These are phyloP conservation scores for Russula sp. DNA, from an alignment of 768 basidiomycete genomes.

Conservation along the genomic window DNA sequence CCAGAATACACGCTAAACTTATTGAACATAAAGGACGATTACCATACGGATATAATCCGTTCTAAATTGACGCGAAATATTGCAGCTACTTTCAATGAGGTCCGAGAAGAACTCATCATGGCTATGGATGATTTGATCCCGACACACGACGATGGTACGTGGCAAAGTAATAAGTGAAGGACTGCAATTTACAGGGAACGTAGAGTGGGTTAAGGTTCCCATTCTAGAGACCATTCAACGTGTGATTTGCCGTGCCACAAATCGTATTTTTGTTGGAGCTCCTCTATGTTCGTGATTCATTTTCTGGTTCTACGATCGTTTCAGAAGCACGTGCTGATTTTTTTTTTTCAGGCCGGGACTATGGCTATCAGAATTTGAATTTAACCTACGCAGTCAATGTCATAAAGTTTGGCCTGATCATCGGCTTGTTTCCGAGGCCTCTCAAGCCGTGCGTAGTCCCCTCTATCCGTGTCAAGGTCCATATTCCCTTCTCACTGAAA, in stretches of 20 bases:
- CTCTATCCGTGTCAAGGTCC: too few species aligned
- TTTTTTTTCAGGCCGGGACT: constrained; percentile 40
- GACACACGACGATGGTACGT: not conserved
- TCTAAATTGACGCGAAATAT: constrained; percentile 12
- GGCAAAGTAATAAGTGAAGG: not conserved
- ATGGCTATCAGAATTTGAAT: constrained; percentile 36
- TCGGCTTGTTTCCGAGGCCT: constrained; percentile 43
- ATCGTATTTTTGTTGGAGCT: constrained; percentile 38
- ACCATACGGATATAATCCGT: not conserved
- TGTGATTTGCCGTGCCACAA: not conserved
- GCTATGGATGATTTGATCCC: not conserved
- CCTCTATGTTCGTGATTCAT: constrained; percentile 39
- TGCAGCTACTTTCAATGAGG: constrained; percentile 1
- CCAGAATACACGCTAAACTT: not conserved
- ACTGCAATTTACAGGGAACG: not conserved
- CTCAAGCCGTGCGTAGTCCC: constrained; percentile 44
- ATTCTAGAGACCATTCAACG: constrained; percentile 31
- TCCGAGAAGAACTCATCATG: not conserved
- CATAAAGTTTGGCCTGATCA: constrained; percentile 35
- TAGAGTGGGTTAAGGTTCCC: constrained; percentile 41
- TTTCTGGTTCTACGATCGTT: not conserved
- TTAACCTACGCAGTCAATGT: constrained; percentile 40
- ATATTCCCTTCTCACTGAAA: not conserved
- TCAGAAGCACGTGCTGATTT: not conserved
- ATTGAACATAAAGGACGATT: not conserved